Conservation (phyloP, 1,284 basidiomycete species). For the Apiotrichum laibachii region DNA sequence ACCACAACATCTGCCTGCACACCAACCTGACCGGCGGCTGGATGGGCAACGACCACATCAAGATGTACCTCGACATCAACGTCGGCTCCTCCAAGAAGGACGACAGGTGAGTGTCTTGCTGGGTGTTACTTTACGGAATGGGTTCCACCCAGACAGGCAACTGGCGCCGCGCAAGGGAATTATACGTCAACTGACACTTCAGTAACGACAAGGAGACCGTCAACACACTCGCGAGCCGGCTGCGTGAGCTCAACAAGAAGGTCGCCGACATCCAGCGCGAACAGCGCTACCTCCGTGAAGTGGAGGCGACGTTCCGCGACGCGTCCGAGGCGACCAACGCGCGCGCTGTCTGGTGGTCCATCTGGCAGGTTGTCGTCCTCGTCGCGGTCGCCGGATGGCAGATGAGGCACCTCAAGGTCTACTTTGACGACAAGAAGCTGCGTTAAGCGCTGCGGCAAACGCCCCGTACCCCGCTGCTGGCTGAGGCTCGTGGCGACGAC, state of each 20-base stretch:
- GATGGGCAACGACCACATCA: slow-evolving; percentile 79
- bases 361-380: slow-evolving; percentile 81
- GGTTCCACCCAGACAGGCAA: neutral
- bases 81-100: slow-evolving; percentile 84
- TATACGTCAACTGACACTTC: neutral
- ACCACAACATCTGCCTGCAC: slow-evolving; percentile 93
- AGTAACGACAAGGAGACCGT: slow-evolving; percentile 61
- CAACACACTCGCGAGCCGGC: slow-evolving; percentile 76
- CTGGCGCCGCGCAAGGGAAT: neutral
- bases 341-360: slow-evolving; percentile 87
- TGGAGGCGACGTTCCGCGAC: slow-evolving; percentile 87
- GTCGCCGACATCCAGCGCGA: slow-evolving; percentile 89
- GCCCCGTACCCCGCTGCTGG: too few species aligned
- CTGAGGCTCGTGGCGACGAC: too few species aligned
- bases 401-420: slow-evolving; percentile 79
- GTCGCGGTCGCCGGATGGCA: slow-evolving; percentile 89
- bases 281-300: slow-evolving; percentile 96
- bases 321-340: slow-evolving; percentile 85
- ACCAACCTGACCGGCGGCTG: slow-evolving; percentile 81
- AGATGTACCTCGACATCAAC: slow-evolving; percentile 89
- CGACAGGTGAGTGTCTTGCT: slow-evolving; percentile 58
- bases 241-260: slow-evolving; percentile 88
- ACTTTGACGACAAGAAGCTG: slow-evolving; percentile 87
- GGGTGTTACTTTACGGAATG: neutral
- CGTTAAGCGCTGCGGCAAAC: slow-evolving; percentile 52